phyloP scores from a whole-genome alignment of 371 early-diverging fungal genomes.

The Lichtheimia ornata region DNA sequence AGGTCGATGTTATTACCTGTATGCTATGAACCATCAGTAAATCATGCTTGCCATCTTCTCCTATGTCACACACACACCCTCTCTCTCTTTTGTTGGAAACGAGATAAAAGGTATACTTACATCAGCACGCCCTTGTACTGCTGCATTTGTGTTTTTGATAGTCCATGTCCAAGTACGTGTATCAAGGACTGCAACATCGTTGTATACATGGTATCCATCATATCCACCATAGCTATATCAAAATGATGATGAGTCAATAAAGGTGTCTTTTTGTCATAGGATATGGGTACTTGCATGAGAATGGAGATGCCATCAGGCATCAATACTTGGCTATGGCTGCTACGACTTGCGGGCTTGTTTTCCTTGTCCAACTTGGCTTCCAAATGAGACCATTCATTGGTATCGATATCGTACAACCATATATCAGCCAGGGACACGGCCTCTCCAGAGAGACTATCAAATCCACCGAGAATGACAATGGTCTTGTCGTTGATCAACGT shows the following conservation, averaged over 20 bases:
- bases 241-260: too few relatives aligned
- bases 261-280: too few relatives aligned
- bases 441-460: slow-evolving; percentile 39
- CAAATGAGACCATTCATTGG: slow-evolving; percentile 28
- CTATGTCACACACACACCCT: too few relatives aligned
- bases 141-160: slow-evolving; percentile 48
- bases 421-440: slow-evolving; percentile 37
- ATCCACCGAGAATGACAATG: slow-evolving; percentile 44
- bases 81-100: too few relatives aligned
- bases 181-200: slow-evolving; percentile 46
- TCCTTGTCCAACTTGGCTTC: slow-evolving; percentile 32
- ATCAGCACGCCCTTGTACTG: slow-evolving; percentile 49
- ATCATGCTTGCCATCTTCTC: not conserved
- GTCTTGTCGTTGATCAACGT: slow-evolving; percentile 30
- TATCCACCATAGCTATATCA: slow-evolving; percentile 47
- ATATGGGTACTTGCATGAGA: slow-evolving; percentile 28
- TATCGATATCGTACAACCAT: slow-evolving; percentile 35
- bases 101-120: slow-evolving; percentile 30
- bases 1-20: slow-evolving; percentile 33
- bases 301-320: slow-evolving; percentile 47
- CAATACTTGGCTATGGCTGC: slow-evolving; percentile 42
- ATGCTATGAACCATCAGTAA: slow-evolving; percentile 33
- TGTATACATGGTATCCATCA: slow-evolving; percentile 49
- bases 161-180: slow-evolving; percentile 49
- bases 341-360: slow-evolving; percentile 36